Conservation (phyloP, 768 basidiomycete genomes). For the Auricularia sp. region DNA sequence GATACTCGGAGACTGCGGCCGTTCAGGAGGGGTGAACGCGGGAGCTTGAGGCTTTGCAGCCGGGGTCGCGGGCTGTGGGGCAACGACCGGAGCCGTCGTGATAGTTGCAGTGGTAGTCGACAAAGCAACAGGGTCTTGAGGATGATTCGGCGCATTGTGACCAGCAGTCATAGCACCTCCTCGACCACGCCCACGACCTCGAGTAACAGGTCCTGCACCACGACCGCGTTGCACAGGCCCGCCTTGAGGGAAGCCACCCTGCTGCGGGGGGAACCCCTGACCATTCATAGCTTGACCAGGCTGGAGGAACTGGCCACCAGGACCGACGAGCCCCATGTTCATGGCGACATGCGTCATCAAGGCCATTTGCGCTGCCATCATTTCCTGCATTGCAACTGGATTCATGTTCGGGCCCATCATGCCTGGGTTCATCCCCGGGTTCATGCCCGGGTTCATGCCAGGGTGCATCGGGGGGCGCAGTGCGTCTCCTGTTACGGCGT, state of each 20-base stretch:
- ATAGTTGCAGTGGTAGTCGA: conserved; percentile 15
- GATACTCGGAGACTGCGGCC: conserved; percentile 78
- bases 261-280: neutral
- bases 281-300: neutral
- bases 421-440: conserved; percentile 4
- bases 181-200: neutral
- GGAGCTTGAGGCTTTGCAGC: conserved; percentile 3
- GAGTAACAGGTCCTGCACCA: neutral
- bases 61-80: conserved; percentile 14
- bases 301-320: conserved; percentile 14
- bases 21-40: conserved; percentile 26
- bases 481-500: conserved; percentile 48
- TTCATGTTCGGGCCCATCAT: conserved; percentile 50
- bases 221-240: conserved; percentile 28
- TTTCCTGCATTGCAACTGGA: conserved; percentile 70
- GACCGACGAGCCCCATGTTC: conserved; percentile 68
- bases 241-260: conserved; percentile 49
- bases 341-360: conserved; percentile 89
- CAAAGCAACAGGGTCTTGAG: conserved; percentile 4
- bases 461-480: conserved; percentile 33
- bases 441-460: neutral
- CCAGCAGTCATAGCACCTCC: neutral
- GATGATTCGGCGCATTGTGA: neutral
- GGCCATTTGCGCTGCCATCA: conserved; percentile 88
- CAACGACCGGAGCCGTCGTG: conserved; percentile 43